Conservation (phyloP, 1,284 basidiomycete species). For the Prillingera fragicola region DNA sequence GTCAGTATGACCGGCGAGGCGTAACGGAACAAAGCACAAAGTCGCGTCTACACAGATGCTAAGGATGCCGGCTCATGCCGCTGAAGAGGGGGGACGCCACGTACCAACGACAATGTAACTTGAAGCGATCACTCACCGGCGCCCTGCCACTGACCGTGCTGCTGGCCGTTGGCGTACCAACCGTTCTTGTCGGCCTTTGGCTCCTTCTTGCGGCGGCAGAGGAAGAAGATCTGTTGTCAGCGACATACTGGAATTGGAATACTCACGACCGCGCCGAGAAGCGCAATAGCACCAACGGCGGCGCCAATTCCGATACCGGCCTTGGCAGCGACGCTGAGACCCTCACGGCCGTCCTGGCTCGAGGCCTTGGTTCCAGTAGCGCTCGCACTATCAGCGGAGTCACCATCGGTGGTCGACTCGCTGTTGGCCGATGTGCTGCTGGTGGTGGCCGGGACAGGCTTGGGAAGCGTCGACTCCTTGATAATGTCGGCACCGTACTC, state of each 20-base stretch:
- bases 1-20: background rate
- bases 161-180: slow-evolving; percentile 13
- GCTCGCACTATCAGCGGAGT: too few relatives aligned
- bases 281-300: slow-evolving; percentile 27
- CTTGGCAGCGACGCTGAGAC: slow-evolving; percentile 27
- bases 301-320: slow-evolving; percentile 40
- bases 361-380: too few relatives aligned
- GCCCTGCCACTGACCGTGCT: slow-evolving; percentile 4
- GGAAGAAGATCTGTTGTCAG: slow-evolving; percentile 8
- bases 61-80: background rate
- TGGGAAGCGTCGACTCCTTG: too few relatives aligned
- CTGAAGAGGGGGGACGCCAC: too few relatives aligned
- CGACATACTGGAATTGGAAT: too few relatives aligned
- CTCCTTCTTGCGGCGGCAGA: slow-evolving; percentile 12
- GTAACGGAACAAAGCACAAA: too few relatives aligned
- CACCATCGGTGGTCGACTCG: slow-evolving; percentile 8
- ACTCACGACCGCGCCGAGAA: slow-evolving; percentile 29
- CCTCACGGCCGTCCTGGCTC: too few relatives aligned
- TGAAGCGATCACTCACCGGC: background rate
- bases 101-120: too few relatives aligned
- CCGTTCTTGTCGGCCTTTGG: slow-evolving; percentile 7
- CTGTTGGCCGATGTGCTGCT: slow-evolving; percentile 4
- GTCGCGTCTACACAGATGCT: background rate
- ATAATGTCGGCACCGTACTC: slow-evolving; percentile 63
- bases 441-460: slow-evolving; percentile 5